Evolutionary conservation across 2,329 filamentous ascomycete genomes (phyloP), one percentile per base, ranked within the genome.

Genomic region (Fusarium coffeatum): DNA sequence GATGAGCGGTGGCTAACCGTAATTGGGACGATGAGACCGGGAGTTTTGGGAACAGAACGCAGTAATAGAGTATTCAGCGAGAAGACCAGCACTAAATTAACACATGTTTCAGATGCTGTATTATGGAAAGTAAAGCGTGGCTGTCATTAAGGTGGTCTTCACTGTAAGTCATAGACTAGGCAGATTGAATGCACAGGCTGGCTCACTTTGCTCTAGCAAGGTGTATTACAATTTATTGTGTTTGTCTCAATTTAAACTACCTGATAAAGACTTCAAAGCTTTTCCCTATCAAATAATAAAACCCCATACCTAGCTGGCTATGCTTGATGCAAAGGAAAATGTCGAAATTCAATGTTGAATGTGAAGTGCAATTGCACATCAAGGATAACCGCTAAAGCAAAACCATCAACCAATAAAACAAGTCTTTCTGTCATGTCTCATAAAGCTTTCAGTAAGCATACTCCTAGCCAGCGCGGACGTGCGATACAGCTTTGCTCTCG

Each of bases 401-500:
- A 57, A 47, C 37, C 30, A 37, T 37, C 49, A 54, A 46, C 41
- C n/a, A 34, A 50, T 34, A 53, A 18, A 34, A 54, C 41, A 23
- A 30, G 27, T 43, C 34, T 32, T 50, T 34, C n/a, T 11, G 46
- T 61, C 55, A 49, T 55, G 15, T 56, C 55, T 64, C 68, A 64
- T 66, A 12, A 66, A 30, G 15, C 15, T 34, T 11, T 40, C 25
- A 18, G 45, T 23, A 40, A 32, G 25, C 25, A 12, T n/a, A 41
- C 12, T n/a, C 46, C 48, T 30, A 71, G 32, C 20, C 45, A 42
- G 68, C 68, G 20, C 80, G 79, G 11, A 80, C 80, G 46, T 78
- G 76, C 25, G 77, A 79, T 22, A 84, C 70, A 7, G 83, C 76
- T 30, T 79, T 80, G 25, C 84, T 83, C 71, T 85, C 85, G 18